phyloP scores from a whole-genome alignment of 352 stramenopile genomes.

The Phytophthora litchii region DNA sequence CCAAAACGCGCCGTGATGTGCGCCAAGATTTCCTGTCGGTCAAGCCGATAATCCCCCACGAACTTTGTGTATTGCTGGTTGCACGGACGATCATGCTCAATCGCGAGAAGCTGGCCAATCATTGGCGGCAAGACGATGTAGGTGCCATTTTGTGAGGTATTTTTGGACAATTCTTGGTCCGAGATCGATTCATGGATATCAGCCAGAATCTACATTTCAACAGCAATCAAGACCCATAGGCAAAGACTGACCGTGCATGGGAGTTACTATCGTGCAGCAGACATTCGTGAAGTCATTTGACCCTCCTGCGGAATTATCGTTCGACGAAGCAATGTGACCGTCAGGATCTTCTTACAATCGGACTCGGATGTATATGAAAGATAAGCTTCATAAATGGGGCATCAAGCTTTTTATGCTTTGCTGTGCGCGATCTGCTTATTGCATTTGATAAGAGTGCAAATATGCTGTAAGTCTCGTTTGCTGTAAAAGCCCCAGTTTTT shows the following conservation, averaged over 20 bases:
- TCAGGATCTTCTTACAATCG: constrained; percentile 9
- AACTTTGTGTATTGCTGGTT: constrained; percentile 11
- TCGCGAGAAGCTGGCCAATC: constrained; percentile 8
- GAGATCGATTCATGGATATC: constrained; percentile 14
- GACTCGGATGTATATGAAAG: constrained; percentile 16
- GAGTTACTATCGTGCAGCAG: constrained; percentile 3
- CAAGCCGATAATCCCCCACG: neutral
- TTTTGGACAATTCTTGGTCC: constrained; percentile 7
- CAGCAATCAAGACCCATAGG: constrained; percentile 9
- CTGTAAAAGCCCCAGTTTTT: constrained; percentile 3
- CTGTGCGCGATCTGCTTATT: constrained; percentile 11
- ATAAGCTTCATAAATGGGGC: constrained; percentile 12
- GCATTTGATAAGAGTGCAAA: constrained; percentile 1
- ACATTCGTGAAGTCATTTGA: neutral
- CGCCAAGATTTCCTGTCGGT: constrained; percentile 6
- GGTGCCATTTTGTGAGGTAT: constrained; percentile 15
- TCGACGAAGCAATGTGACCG: constrained; percentile 19
- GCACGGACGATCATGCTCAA: constrained; percentile 2
- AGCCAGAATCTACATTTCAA: constrained; percentile 17
- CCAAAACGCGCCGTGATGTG: constrained; percentile 6
- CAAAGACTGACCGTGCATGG: constrained; percentile 5
- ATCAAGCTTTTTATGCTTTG: constrained; percentile 17
- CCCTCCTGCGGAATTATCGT: neutral
- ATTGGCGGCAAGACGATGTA: constrained; percentile 4
- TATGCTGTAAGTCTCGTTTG: neutral